A percentile compares a stretch with the other conserved stretches of the same genome.
Conservation (phyloP, 805 yeast species). For the Candida nemodendra region DNA sequence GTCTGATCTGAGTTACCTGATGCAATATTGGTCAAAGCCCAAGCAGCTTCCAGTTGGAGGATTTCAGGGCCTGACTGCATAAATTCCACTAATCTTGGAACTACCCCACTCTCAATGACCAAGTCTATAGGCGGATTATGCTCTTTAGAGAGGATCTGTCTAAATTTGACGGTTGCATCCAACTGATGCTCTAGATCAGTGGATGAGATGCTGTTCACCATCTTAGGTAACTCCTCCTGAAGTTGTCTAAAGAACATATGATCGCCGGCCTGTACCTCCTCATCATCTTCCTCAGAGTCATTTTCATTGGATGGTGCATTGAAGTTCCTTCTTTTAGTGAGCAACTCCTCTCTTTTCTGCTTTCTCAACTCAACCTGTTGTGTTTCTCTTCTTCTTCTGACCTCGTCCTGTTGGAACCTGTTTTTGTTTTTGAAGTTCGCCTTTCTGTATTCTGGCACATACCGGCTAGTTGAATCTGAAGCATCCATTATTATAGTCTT, state of each 20-base stretch:
- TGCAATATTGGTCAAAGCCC: conserved; percentile 99
- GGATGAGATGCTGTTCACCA: conserved; percentile 79
- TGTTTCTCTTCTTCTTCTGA: conserved; percentile 96
- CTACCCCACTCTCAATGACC: conserved; percentile 91
- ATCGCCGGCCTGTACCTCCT: conserved; percentile 32
- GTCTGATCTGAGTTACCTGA: conserved; percentile 92
- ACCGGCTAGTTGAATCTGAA: conserved; percentile 67
- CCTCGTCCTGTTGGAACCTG: conserved; percentile 90
- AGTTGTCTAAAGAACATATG: conserved; percentile 44
- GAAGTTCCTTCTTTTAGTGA: conserved; percentile 90
- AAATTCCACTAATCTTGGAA: conserved; percentile 84
- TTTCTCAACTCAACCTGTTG: conserved; percentile 96
- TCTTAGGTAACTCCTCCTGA: conserved; percentile 72
- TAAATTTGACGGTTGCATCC: conserved; percentile 86
- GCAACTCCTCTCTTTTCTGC: conserved; percentile 92
- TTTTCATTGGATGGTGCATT: conserved; percentile 41
- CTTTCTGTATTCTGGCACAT: conserved; percentile 96
- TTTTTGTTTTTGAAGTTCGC: conserved; percentile 94
- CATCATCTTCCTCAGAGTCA: conserved; percentile 55
- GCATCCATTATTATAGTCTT: conserved; percentile 53
- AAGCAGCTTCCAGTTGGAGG: conserved; percentile 95
- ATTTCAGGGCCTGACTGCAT: conserved; percentile 80
- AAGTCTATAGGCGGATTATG: conserved; percentile 94
- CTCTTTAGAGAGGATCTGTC: conserved; percentile 91
- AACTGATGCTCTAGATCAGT: conserved; percentile 76